Evolutionary conservation across 2,329 filamentous ascomycete genomes (phyloP).

Genomic region (Tolypocladium endophyticum): DNA sequence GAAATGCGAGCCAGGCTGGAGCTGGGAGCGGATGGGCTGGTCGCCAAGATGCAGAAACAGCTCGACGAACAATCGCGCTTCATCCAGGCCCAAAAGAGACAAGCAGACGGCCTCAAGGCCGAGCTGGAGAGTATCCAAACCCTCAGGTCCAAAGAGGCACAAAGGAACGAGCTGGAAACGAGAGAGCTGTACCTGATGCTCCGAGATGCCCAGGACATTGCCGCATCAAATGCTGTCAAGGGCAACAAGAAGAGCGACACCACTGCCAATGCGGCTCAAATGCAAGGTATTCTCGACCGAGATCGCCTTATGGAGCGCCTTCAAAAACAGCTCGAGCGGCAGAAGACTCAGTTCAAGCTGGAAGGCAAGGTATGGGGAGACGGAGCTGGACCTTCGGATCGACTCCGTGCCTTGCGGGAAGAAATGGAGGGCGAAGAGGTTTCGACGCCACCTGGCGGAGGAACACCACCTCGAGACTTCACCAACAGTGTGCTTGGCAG

Average conservation of each 20-base stretch:
- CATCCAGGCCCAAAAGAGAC: constrained; percentile 78
- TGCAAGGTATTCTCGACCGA: constrained; percentile 88
- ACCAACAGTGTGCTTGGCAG: constrained; percentile 65
- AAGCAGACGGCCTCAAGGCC: constrained; percentile 78
- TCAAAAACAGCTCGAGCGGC: constrained; percentile 89
- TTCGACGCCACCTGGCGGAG: constrained; percentile 36
- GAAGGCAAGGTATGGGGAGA: constrained; percentile 89
- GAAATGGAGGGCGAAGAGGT: constrained; percentile 66
- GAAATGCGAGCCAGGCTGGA: constrained; percentile 85
- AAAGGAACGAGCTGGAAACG: constrained; percentile 91
- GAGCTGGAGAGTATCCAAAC: constrained; percentile 82
- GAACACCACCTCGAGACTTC: constrained; percentile 50
- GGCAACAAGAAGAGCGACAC: constrained; percentile 40
- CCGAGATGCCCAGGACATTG: constrained; percentile 90
- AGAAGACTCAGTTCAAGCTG: constrained; percentile 95
- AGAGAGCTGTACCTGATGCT: constrained; percentile 97
- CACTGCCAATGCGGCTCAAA: constrained; percentile 60
- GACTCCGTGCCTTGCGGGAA: constrained; percentile 81
- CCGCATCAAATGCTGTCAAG: constrained; percentile 68
- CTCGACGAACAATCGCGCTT: constrained; percentile 86
- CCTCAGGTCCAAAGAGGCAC: constrained; percentile 78
- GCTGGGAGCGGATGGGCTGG: constrained; percentile 83
- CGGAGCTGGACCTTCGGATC: constrained; percentile 74
- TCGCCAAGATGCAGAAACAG: constrained; percentile 86
- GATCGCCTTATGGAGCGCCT: constrained; percentile 87